Percentiles rank a stretch among this genome's conserved stretches.
Conservation (phyloP, 2,329 filamentous ascomycete genomes). For the Aspergillus sp. region DNA sequence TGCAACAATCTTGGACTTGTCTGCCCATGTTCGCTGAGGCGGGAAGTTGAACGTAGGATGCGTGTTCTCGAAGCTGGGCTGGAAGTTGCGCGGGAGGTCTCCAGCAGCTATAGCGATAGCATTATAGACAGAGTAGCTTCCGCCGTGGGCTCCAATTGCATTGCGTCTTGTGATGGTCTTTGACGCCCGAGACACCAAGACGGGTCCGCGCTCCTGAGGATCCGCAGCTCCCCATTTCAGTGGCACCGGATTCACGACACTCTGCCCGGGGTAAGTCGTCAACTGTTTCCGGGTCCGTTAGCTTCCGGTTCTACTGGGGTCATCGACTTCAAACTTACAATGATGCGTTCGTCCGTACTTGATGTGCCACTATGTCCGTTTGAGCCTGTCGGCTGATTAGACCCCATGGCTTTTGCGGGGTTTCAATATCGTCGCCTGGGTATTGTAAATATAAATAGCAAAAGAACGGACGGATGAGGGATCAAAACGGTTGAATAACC, state of each 20-base stretch:
- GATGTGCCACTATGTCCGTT: too few species aligned
- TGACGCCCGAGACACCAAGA: slow-evolving; percentile 65
- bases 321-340: too few species aligned
- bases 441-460: too few species aligned
- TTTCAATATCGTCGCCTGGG: too few species aligned
- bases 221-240: slow-evolving; percentile 85
- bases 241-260: slow-evolving; percentile 82
- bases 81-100: slow-evolving; percentile 80
- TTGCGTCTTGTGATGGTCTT: slow-evolving; percentile 35
- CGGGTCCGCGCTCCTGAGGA: slow-evolving; percentile 73
- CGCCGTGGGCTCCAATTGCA: slow-evolving; percentile 72
- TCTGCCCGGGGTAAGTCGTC: slow-evolving; percentile 89
- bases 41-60: slow-evolving; percentile 86
- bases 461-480: too few species aligned
- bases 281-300: slow-evolving; percentile 33
- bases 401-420: too few species aligned
- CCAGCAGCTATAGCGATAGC: slow-evolving; percentile 89
- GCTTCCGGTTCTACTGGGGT: too few species aligned
- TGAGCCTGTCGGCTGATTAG: too few species aligned
- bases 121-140: slow-evolving; percentile 95
- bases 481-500: too few species aligned
- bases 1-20: slow-evolving; percentile 90
- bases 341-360: too few species aligned
- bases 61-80: slow-evolving; percentile 76
- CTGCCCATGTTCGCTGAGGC: slow-evolving; percentile 84